Evolutionary conservation across 805 yeast species (phyloP), one percentile per base, ranked within the genome.

Genomic region (Saccharomycopsis sp.): DNA sequence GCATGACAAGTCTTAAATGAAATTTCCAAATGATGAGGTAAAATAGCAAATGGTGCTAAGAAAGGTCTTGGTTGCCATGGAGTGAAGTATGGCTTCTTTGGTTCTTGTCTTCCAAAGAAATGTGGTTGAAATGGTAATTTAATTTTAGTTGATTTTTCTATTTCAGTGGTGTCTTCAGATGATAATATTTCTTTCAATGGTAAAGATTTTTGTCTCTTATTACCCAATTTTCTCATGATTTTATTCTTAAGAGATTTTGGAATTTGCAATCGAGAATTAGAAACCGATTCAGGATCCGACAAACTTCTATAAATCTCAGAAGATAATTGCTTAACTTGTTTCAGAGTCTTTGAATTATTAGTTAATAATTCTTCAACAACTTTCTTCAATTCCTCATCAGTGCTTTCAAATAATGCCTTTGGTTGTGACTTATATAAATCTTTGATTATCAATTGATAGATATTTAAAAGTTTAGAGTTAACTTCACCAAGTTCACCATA

Each of bases 1-100:
- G 96, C 97, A 62, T 89, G 96, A 61, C 97, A 90, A 4, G 97
- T 87, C 51, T 76, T 75, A 63, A 85, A 90, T 19, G 95, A 85
- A 37, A 93, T 68, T 66, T 93, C 97, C 44, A 93, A 68, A 64
- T 93, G 97, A 51, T 85, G 81, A 23, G 98, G 98, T 57, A 86
- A 72, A 48, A 93, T 75, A 9, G 97, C 93, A 64, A 88, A 85
- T 38, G 95, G 94, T 2, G 95, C 89, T 52, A 93, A 66, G 65
- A 90, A 93, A 36, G 87, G 93, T 66, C 96, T 82, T 53, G 96
- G 94, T 48, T 81, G 74, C 97, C 97, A 93, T 42, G 98, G 98
- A 2, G 97, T 87, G 70, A 90, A 93, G 65, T 82, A 93, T 3
- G 89, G 75, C 66, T 85, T 88, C 14, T 69, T 58, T 13, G 88